Evolutionary conservation across 2,329 filamentous ascomycete genomes (phyloP).

Genomic region (Geosmithia putterillii): DNA sequence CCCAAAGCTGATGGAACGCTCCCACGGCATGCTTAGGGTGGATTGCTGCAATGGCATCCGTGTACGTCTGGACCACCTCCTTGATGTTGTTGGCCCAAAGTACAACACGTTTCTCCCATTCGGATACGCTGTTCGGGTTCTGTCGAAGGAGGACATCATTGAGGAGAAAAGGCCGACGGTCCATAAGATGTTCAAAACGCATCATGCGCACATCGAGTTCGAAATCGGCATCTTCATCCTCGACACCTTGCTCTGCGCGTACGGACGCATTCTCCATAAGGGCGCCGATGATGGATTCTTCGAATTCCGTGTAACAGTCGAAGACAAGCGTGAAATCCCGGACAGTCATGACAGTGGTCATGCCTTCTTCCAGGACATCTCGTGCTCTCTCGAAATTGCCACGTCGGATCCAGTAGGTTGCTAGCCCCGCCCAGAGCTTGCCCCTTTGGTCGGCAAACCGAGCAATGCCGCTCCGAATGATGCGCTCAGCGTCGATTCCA

Average conservation of each 20-base stretch:
- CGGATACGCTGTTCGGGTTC: constrained; percentile 89
- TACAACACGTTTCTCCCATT: constrained; percentile 95
- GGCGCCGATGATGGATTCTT: constrained; percentile 85
- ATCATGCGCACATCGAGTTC: constrained; percentile 96
- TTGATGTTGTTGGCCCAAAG: constrained; percentile 89
- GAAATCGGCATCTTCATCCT: constrained; percentile 78
- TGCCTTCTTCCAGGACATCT: constrained; percentile 90
- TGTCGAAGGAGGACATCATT: constrained; percentile 93
- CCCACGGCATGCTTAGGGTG: constrained; percentile 90
- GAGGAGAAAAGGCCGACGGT: constrained; percentile 84
- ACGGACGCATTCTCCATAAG: constrained; percentile 79
- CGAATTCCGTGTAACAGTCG: constrained; percentile 91
- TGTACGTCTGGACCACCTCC: constrained; percentile 90
- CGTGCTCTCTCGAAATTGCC: constrained; percentile 87
- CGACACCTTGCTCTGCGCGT: constrained; percentile 64
- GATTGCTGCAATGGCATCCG: constrained; percentile 84
- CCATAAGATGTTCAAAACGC: constrained; percentile 96
- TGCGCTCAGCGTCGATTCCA: constrained; percentile 81
- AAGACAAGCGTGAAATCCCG: constrained; percentile 95
- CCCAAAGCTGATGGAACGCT: constrained; percentile 89
- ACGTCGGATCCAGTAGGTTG: constrained; percentile 91
- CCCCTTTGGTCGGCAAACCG: constrained; percentile 89
- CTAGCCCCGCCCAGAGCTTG: constrained; percentile 87
- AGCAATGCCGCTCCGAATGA: constrained; percentile 82
- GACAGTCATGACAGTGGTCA: constrained; percentile 97